Evolutionary conservation across 768 basidiomycete genomes (phyloP), one percentile per base, ranked within the genome.

Genomic region (Cubamyces sp.): DNA sequence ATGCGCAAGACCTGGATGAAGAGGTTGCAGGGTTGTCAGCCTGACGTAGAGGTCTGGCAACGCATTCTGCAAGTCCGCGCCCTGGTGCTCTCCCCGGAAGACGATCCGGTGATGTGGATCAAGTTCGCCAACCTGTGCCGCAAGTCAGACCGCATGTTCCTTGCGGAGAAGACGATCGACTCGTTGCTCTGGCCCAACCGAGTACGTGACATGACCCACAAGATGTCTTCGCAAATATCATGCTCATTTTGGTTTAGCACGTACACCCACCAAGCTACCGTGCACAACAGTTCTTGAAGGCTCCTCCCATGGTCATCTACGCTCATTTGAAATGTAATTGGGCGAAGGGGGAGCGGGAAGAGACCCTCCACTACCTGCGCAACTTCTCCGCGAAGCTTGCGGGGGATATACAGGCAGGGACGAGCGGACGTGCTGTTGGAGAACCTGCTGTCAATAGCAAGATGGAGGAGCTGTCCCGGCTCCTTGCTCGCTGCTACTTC

Each of bases 31-130:
- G 97, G 95, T 1, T 98, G 96, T 75, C 95, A 98, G 71, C 93
- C 94, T 23, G 97, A 98, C 69, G 96, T 98, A 37, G 97, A 99
- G 75, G 94, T 97, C 5, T 99, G 97, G 97, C 97, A 98, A 73
- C 87, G 96, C 19, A 92, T 98, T 56, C 79, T 99, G 9, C 96
- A 98, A 79, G 94, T 99, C 51, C 86, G 97, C 55, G 94, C 96
- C 0, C 82, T 98, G 54, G 95, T 99, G 21, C 80, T 98, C 26
- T 91, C 86, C 46, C 96, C 97, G 0, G 92, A 92, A 65, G 94
- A 97, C 64, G 95, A 98, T 71, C 93, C 92, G 46, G 85, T 91
- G 48, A 98, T 97, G 87, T 98, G 96, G 95, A 97, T 99, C 76
- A 95, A 97, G 76, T 98, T 99, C 70, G 94, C 96, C 2, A 98